Base-by-base conservation (phyloP, 1,139 yeast species). In the Kodamaea ohmeri region DNA sequence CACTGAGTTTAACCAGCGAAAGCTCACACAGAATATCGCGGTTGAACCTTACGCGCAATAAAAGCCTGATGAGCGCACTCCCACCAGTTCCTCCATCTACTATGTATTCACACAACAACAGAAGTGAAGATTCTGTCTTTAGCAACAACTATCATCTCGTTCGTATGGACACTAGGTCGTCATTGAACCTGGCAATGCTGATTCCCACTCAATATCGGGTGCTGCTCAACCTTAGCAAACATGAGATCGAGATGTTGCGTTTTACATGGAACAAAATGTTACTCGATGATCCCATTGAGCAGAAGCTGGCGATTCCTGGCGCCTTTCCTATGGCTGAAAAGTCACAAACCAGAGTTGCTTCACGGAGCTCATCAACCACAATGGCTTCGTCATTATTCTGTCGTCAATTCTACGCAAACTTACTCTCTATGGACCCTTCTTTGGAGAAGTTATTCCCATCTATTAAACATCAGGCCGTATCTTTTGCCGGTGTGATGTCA, bases 401-500 rank as follows among this genome's bases (percentile, higher is more conserved):
- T 47, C 73, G 78, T 41, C 87, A 80, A 57, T 71, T 80, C 49
- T 82, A 80, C 58, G 69, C 75, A 36, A 82, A 80, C 54, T 56
- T 81, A 42, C 60, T 82, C 30, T 58, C 69, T 4, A 74, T 74
- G 70, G 76, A 73, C 47, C 73, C 80, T 1, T 60, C 61, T 21
- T 63, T 82, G 42, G 82, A 78, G 47, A 65, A 63, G 29, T 56
- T 77, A 51, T 81, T 80, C 55, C 88, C 89, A 0, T 74, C 81
- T 12, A 74, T 81, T 45, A 75, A 73, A 47, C 83, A 80, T 48
- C 88, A 83, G 60, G 89, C 94, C 0, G 77, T 79, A 6, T 76
- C 90, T 14, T 83, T 86, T 66, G 89, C 94, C 1, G 92, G 92
- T 3, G 87, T 82, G n/a, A 56, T 83, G 53, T 69, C 82, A n/a